Evolutionary conservation across 768 basidiomycete species (phyloP).

Genomic region (Boletus vermiculosoides): DNA sequence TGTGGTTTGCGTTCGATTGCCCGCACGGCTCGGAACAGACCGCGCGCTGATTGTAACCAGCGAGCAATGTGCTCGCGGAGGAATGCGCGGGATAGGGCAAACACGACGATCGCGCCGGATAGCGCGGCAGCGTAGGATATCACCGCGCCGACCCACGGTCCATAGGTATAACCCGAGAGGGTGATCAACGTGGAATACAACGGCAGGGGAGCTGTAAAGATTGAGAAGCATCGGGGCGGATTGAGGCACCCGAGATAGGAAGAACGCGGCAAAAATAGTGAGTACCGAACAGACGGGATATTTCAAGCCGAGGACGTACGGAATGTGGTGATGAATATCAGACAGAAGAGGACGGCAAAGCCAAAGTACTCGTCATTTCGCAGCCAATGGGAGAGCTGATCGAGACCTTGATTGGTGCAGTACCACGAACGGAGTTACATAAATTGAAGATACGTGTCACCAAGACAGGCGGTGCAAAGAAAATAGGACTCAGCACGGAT

Average conservation of each 20-base stretch:
- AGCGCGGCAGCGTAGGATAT: slow-evolving; percentile 88
- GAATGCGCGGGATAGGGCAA: slow-evolving; percentile 72
- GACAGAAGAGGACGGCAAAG: slow-evolving; percentile 71
- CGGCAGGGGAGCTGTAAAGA: slow-evolving; percentile 71
- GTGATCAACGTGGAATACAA: slow-evolving; percentile 93
- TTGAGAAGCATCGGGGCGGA: slow-evolving; percentile 11
- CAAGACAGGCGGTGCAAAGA: not conserved
- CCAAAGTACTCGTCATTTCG: slow-evolving; percentile 71
- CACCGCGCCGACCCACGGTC: slow-evolving; percentile 77
- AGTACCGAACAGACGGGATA: slow-evolving; percentile 9
- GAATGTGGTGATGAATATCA: slow-evolving; percentile 86
- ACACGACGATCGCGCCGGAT: slow-evolving; percentile 80
- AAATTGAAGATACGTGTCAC: not conserved
- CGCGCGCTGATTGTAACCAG: slow-evolving; percentile 68
- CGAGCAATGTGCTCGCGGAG: slow-evolving; percentile 68
- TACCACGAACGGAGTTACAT: not conserved
- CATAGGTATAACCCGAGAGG: slow-evolving; percentile 89
- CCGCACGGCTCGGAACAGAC: slow-evolving; percentile 76
- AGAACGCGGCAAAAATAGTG: slow-evolving; percentile 3
- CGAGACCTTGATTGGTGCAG: slow-evolving; percentile 56
- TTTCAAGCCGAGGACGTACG: slow-evolving; percentile 50
- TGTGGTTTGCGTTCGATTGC: slow-evolving; percentile 87
- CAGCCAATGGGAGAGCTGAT: slow-evolving; percentile 77
- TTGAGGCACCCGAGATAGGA: slow-evolving; percentile 5
- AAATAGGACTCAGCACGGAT: slow-evolving; percentile 2